Base-by-base conservation (phyloP, 2,329 filamentous ascomycete species). In the Penicillium freii region DNA sequence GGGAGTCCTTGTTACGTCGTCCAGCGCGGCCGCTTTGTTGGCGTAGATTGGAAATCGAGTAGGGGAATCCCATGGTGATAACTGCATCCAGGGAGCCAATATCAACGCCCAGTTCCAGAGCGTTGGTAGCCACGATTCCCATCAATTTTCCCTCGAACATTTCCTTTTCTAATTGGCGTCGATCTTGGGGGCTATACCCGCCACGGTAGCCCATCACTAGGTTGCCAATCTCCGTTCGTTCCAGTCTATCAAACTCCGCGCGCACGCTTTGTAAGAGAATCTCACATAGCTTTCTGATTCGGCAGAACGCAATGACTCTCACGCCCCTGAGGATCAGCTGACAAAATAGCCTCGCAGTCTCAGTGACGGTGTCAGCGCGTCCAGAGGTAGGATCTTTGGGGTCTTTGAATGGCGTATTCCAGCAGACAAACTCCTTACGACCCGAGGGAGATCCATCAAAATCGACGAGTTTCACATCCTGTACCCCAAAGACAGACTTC, bases 71-170 rank as follows among this genome's bases (percentile, higher is more conserved):
- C 70, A 95, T 89, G 0, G 91, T 96, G 59, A 99, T 82, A 13
- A 99, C 94, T 53, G 92, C 94, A 73, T 99, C 94, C 9, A 99
- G 80, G 1, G 89, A 90, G 17, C 94, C 94, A 63, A 99, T 97
- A 71, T 99, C 94, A 42, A 99, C 91, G 29, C 94, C 94, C 1
- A 99, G 79, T 71, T 99, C 94, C 3, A 99, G 81, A 0, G 94
- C 94, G 53, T 88, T 96, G 0, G 94, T 99, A 2, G 93, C 93
- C 33, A 99, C 87, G 56, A 99, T 95, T 1, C 94, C 94, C 59
- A 97, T 82, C 1, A 99, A 81, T 67, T 92, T 94, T 0, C 94
- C 94, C 55, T 96, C 90, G 66, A 99, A 99, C 94, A 99, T 97
- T 71, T 97, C 92, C 27, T 83, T 86, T 73, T 99, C 94, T 58